A percentile compares a stretch with the other conserved stretches of the same genome.
Evolutionary conservation across 305 asterid species (phyloP).

Genomic region (Fraxinus paxiana): DNA sequence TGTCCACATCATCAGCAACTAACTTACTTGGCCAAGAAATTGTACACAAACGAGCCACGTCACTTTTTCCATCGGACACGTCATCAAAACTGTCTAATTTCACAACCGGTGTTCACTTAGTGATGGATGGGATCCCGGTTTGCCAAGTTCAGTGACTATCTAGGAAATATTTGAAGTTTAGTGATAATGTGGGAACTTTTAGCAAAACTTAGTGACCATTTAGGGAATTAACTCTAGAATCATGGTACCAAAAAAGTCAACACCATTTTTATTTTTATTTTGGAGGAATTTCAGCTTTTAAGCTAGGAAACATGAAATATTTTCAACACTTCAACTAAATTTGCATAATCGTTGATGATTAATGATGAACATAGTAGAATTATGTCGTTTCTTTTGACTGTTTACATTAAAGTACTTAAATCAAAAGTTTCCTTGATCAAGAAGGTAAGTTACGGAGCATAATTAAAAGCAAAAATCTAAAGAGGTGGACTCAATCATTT

Average conservation of each 20-base stretch:
- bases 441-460: conserved; percentile 40
- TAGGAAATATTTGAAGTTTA: neutral
- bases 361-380: conserved; percentile 25
- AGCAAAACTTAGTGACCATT: neutral
- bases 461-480: conserved; percentile 21
- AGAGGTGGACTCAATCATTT: conserved; percentile 28
- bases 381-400: conserved; percentile 22
- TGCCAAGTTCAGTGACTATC: neutral
- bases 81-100: neutral
- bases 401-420: neutral
- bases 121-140: neutral
- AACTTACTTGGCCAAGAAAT: neutral
- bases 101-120: neutral
- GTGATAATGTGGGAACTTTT: neutral
- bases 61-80: neutral
- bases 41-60: neutral
- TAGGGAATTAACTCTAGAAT: neutral
- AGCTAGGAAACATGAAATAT: neutral
- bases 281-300: neutral
- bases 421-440: conserved; percentile 34
- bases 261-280: neutral
- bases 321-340: neutral
- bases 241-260: neutral
- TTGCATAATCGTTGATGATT: neutral
- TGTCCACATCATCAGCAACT: neutral